Base-by-base conservation (phyloP, 805 yeast species). In the Myxozyma sirexii region DNA sequence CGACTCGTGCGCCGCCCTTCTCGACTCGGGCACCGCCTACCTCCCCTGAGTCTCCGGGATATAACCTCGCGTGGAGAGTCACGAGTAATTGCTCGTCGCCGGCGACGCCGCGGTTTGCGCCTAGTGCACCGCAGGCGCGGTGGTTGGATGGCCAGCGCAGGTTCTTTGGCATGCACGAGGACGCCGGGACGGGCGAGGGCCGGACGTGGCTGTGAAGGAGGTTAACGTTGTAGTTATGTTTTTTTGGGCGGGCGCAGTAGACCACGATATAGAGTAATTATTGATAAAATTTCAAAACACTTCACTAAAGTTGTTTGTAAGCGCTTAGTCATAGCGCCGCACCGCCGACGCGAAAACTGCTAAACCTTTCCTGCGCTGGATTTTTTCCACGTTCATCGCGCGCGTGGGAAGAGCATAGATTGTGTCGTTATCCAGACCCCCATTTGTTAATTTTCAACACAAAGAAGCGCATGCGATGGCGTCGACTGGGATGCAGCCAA, bases 131-230 rank as follows among this genome's bases (percentile, higher is more conserved):
- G 38, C 59, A 50, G 45, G 37, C 50, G 5, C 19, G 45, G 21
- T 57, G 61, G 61, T 23, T 57, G n/a, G 49, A 27, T 24, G 19
- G 41, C 12, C 52, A 56, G 19, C 43, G 54, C 19, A 19, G 23
- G 27, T 57, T 57, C 39, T 57, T 57, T 24, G 61, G 55, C 8
- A 27, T 46, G 44, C 57, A 57, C 4, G 57, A 57, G 13, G 45
- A 38, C 13, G 19, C 21, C 13, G 41, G 29, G 7, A 23, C 21
- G 21, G 51, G 54, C 3, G 61, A 57, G 26, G 57, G 61, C 3
- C 46, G 41, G 49, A 39, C 57, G 33, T 57, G 61, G 61, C 17
- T 39, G 35, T 56, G 21, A 29, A 10, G 10, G 33, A 29, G 10
- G 33, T 6, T 10, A 29, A 29, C 10, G 33, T 7, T 7, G 10